Evolutionary conservation across 2,329 filamentous ascomycete genomes (phyloP).

Genomic region (Aspergillus hortae): DNA sequence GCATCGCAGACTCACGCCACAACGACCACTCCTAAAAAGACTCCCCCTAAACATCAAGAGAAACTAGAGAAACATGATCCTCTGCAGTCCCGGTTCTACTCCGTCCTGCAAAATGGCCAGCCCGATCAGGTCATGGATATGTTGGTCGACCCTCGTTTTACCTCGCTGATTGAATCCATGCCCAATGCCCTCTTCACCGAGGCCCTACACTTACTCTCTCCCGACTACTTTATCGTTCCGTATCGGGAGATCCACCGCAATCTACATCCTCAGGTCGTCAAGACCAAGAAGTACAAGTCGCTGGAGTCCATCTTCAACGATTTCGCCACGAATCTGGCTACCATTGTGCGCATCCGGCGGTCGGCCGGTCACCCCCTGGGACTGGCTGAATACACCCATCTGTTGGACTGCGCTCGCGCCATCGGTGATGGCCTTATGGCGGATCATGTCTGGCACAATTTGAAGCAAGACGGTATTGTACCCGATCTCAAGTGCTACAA

Average conservation of each 20-base stretch:
- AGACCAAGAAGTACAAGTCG: conserved; percentile 41
- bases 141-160: conserved; percentile 30
- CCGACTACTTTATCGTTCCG: conserved; percentile 48
- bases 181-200: conserved; percentile 59
- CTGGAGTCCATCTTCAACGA: conserved; percentile 37
- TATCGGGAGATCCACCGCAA: conserved; percentile 47
- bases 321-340: conserved; percentile 36
- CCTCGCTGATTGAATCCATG: conserved; percentile 37
- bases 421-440: conserved; percentile 46
- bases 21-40: background rate
- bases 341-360: conserved; percentile 38
- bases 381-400: conserved; percentile 49
- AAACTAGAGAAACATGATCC: background rate
- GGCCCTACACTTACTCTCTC: conserved; percentile 61
- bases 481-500: conserved; percentile 55
- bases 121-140: conserved; percentile 39
- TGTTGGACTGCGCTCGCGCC: conserved; percentile 51
- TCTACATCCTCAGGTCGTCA: conserved; percentile 48
- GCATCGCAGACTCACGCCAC: background rate
- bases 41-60: background rate
- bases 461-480: conserved; percentile 34
- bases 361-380: conserved; percentile 35
- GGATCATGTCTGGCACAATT: conserved; percentile 45
- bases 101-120: conserved; percentile 33
- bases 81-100: conserved; percentile 19